These are phyloP conservation scores for Fonsecaea monophora DNA, from an alignment of 2,329 filamentous ascomycete species.

Conservation along the genomic window DNA sequence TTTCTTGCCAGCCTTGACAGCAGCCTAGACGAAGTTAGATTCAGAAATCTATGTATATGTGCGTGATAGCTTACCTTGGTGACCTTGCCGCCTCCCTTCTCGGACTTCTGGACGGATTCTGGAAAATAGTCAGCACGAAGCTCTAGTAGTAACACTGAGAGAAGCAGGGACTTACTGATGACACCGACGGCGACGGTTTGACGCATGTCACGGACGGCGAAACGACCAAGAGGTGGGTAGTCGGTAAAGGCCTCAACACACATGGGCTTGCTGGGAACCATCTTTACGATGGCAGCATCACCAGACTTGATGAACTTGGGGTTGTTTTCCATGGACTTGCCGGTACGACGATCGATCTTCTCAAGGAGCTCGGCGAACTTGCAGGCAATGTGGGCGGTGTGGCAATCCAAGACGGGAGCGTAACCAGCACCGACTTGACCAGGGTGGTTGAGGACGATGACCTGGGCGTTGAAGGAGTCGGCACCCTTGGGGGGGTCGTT, in stretches of 20 bases:
- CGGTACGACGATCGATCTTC: conserved; percentile 99
- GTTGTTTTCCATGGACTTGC: conserved; percentile 87
- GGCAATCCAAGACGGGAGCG: conserved; percentile 98
- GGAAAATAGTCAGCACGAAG: conserved; percentile 69
- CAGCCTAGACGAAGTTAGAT: conserved; percentile 21
- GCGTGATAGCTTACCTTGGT: conserved; percentile 54
- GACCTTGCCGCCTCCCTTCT: conserved; percentile 65
- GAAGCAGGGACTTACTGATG: conserved; percentile 66
- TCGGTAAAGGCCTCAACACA: conserved; percentile 99
- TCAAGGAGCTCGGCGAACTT: conserved; percentile 99
- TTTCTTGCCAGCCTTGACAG: conserved; percentile 40
- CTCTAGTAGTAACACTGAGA: no score
- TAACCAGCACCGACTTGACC: conserved; percentile 99
- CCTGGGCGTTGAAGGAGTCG: conserved; percentile 98
- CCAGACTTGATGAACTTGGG: conserved; percentile 99
- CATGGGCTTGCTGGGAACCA: conserved; percentile 99
- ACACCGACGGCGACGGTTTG: conserved; percentile 64
- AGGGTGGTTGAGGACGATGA: conserved; percentile 99
- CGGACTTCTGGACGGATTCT: conserved; percentile 41
- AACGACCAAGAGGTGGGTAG: conserved; percentile 99
- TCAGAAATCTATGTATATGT: conserved; percentile 44
- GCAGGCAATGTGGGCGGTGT: conserved; percentile 99
- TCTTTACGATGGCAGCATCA: conserved; percentile 99
- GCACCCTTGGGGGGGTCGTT: conserved; percentile 91
- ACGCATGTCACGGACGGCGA: conserved; percentile 98